phyloP scores from a whole-genome alignment of 371 early-diverging fungal genomes.

The Mucor piriformis region DNA sequence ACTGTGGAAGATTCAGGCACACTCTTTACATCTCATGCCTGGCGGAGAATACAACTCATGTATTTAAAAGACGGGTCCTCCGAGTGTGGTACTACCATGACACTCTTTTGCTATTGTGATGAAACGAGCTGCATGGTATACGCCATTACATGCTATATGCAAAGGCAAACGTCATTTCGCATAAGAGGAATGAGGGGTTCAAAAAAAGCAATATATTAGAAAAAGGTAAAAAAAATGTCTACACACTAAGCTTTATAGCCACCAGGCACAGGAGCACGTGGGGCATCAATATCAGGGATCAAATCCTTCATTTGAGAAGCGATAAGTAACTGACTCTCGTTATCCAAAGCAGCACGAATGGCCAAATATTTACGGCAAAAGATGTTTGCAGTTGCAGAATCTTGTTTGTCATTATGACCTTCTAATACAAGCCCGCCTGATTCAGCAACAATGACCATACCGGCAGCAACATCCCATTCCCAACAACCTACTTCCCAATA shows the following conservation, averaged over 20 bases:
- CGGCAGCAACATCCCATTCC: conserved; percentile 85
- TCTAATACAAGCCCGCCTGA: conserved; percentile 76
- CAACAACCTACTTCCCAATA: conserved; percentile 93
- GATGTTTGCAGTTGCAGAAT: conserved; percentile 37
- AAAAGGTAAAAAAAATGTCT: not conserved
- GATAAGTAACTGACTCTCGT: conserved; percentile 32
- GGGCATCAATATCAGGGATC: conserved; percentile 45
- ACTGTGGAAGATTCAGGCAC: no score
- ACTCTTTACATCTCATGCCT: no score
- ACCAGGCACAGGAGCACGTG: conserved; percentile 52
- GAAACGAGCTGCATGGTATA: no score
- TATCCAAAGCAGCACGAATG: conserved; percentile 43
- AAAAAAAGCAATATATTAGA: no score
- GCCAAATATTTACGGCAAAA: conserved; percentile 57
- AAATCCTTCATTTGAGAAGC: conserved; percentile 49
- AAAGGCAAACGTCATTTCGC: no score
- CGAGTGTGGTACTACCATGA: not conserved
- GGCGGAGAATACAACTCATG: no score
- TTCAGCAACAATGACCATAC: conserved; percentile 71
- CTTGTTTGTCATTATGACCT: conserved; percentile 39
- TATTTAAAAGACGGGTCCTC: no score
- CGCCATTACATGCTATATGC: no score
- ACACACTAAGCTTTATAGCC: conserved; percentile 44
- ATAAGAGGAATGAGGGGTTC: no score
- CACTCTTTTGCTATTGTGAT: no score